Evolutionary conservation across 345 rosid genomes (phyloP).

Genomic region (Anastatica hierochuntica): DNA sequence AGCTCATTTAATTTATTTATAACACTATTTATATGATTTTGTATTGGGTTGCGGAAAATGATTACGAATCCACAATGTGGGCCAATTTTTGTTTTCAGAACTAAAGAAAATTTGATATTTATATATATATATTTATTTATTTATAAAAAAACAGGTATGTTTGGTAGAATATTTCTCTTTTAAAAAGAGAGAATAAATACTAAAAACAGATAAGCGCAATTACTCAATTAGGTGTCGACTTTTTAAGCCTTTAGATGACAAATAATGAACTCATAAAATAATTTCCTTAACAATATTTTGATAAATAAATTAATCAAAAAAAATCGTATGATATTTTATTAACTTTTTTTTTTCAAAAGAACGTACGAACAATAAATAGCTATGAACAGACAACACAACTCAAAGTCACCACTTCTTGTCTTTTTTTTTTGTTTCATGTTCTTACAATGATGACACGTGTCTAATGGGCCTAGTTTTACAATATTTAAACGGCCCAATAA

Average conservation of each 20-base stretch:
- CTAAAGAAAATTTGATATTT: neutral
- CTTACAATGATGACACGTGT: slow-evolving; percentile 5
- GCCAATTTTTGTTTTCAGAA: neutral
- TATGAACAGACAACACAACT: neutral
- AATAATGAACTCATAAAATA: too few species aligned
- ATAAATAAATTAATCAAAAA: neutral
- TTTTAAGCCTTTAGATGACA: neutral
- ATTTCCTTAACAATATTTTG: neutral
- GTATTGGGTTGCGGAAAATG: too few species aligned
- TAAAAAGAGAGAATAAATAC: neutral
- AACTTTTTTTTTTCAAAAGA: slow-evolving; percentile 6
- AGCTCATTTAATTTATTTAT: neutral
- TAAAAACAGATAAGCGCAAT: slow-evolving; percentile 10
- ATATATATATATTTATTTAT: neutral
- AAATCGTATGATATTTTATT: neutral
- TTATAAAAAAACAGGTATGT: neutral
- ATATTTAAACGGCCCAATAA: slow-evolving; percentile 5
- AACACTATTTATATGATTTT: neutral
- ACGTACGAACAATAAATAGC: slow-evolving; percentile 8
- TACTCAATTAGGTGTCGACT: slow-evolving; percentile 2
- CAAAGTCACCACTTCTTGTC: slow-evolving; percentile 4
- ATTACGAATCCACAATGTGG: slow-evolving; percentile 11
- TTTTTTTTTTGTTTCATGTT: neutral
- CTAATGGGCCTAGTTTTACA: neutral
- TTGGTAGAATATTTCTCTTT: neutral